Evolutionary conservation across 2,329 filamentous ascomycete species (phyloP), one percentile per base, ranked within the genome.

Genomic region (Annulohypoxylon truncatum): DNA sequence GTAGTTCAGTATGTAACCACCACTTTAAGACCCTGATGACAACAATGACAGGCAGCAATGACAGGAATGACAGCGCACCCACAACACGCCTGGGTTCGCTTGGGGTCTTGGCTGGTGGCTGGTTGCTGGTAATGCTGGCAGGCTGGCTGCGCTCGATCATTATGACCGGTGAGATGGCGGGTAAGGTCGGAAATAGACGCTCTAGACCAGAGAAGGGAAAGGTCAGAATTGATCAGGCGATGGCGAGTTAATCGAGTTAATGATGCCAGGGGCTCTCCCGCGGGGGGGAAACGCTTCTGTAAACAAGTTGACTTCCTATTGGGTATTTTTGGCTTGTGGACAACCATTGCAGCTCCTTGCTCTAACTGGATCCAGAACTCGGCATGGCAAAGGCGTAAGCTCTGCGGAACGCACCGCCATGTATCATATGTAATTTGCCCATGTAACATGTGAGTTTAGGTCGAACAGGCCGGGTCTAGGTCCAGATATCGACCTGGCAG

Each of bases 381-480:
- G 58, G 61, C 56, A 58, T 12, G 47, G 58, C 47, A 63, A 56
- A 47, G 20, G 35, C 22, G 46, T 67, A 67, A 65, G 61, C 61
- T 35, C 18, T 35, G 61, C 64, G 64, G 61, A 50, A 69, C 59
- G 53, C 46, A 56, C 63, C 57, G 53, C 35, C 53, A 67, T 59
- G 52, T 54, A 38, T 4, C 3, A 15, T n/a, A n/a, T n/a, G n/a
- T n/a, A n/a, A n/a, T n/a, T n/a, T n/a, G n/a, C n/a, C n/a, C n/a
- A n/a, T n/a, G n/a, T n/a, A 67, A 64, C 64, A 65, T 67, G 61
- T 57, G 60, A 69, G 52, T 68, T 38, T 68, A 51, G 51, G 56
- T 57, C 26, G 22, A 24, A 35, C 66, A 51, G 51, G 56, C 54
- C 26, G 22, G 13, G 42, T 24, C 42, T 24, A 46, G 42, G 42